Evolutionary conservation across 1,139 yeast species (phyloP).

Genomic region (Blastobotrys arbuscula): DNA sequence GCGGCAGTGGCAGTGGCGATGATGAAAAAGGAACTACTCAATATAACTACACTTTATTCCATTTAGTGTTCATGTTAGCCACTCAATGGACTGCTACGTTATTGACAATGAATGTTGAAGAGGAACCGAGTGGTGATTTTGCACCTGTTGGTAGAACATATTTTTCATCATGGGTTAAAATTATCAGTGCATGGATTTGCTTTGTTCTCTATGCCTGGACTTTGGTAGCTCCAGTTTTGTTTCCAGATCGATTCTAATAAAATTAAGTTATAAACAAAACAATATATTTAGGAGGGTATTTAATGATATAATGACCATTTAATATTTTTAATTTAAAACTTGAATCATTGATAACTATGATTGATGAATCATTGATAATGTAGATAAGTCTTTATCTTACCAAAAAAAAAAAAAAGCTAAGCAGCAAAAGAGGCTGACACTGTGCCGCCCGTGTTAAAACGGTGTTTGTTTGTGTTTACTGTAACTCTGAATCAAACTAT

Average conservation of each 20-base stretch:
- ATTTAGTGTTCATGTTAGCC: constrained; percentile 85
- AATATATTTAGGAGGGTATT: not conserved
- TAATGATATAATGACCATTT: not conserved
- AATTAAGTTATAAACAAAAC: not conserved
- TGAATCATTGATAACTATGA: too few relatives aligned
- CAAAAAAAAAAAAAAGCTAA: too few relatives aligned
- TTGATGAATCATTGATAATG: not conserved
- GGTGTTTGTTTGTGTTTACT: too few relatives aligned
- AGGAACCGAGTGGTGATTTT: constrained; percentile 81
- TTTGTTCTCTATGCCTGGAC: constrained; percentile 86
- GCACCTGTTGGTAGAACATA: constrained; percentile 97
- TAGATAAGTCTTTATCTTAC: too few relatives aligned
- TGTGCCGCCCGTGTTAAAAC: too few relatives aligned
- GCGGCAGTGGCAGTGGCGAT: constrained; percentile 33
- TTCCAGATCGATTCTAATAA: constrained; percentile 73
- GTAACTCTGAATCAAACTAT: too few relatives aligned
- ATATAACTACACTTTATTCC: constrained; percentile 86
- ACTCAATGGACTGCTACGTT: constrained; percentile 96
- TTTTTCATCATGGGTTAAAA: constrained; percentile 92
- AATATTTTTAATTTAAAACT: too few relatives aligned
- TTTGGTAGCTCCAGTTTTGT: constrained; percentile 76
- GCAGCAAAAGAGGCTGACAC: too few relatives aligned
- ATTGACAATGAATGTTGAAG: constrained; percentile 83
- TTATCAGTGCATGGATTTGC: constrained; percentile 89
- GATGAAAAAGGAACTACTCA: constrained; percentile 67